These are phyloP conservation scores for Cephalotrichum gorgonifer DNA, from an alignment of 2,329 filamentous ascomycete genomes.

Conservation along the genomic window DNA sequence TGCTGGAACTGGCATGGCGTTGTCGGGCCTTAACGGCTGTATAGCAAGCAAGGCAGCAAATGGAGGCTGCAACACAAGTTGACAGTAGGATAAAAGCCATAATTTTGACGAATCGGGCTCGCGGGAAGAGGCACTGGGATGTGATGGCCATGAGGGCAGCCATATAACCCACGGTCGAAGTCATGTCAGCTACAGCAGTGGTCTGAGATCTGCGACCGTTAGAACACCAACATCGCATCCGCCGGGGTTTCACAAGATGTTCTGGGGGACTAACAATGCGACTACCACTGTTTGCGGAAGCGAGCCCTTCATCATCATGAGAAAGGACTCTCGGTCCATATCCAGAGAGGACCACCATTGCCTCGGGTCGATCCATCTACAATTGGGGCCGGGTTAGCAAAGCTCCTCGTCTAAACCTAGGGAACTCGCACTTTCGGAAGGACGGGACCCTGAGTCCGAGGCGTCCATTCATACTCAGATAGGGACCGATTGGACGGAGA, in stretches of 20 bases:
- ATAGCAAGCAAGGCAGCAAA: constrained; percentile 1
- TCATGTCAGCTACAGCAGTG: not conserved
- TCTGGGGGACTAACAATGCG: not conserved
- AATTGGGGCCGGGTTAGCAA: not conserved
- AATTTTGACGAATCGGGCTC: constrained; percentile 1
- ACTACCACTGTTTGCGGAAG: not conserved
- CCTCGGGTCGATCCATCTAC: constrained; percentile 2
- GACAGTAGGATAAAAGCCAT: not conserved
- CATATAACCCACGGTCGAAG: constrained; percentile 1
- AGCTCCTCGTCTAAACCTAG: too few species aligned
- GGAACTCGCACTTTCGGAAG: too few species aligned
- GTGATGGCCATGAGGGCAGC: constrained; percentile 1
- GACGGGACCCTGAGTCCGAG: too few species aligned
- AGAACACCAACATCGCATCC: not conserved
- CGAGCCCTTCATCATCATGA: constrained; percentile 4
- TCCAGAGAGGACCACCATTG: constrained; percentile 4
- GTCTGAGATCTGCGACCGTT: not conserved
- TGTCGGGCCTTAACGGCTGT: not conserved
- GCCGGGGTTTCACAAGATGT: too few species aligned
- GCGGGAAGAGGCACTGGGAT: not conserved
- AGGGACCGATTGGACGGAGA: too few species aligned
- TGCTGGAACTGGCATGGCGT: too few species aligned
- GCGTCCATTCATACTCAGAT: too few species aligned
- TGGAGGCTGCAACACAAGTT: not conserved
- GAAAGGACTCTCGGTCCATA: constrained; percentile 3